Evolutionary conservation across 139 green algal species (phyloP).

Genomic region (Chlorella sp.): DNA sequence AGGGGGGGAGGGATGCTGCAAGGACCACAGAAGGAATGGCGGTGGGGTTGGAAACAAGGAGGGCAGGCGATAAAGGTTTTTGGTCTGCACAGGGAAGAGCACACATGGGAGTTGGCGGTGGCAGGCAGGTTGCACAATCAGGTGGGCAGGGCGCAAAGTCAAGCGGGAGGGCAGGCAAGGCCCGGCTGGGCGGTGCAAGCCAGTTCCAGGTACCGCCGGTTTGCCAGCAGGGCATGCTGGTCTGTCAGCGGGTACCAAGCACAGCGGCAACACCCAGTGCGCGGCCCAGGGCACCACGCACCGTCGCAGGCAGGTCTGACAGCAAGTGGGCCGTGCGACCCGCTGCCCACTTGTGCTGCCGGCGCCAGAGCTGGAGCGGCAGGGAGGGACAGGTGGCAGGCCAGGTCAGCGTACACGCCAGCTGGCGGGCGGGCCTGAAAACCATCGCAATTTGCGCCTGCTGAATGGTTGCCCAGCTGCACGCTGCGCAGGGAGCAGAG

Average conservation of each 20-base stretch:
- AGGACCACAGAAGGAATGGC: neutral
- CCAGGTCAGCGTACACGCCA: too few species aligned
- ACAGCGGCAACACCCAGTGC: neutral
- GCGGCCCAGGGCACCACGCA: neutral
- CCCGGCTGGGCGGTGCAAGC: too few species aligned
- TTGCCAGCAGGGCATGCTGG: too few species aligned
- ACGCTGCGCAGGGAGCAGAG: neutral
- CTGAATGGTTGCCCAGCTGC: neutral
- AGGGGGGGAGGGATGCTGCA: neutral
- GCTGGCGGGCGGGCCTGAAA: too few species aligned
- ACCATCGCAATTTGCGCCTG: too few species aligned
- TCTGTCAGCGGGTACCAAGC: too few species aligned
- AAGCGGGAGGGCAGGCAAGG: too few species aligned
- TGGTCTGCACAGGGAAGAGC: neutral
- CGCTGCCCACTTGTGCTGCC: conserved; percentile 57
- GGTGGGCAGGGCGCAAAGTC: too few species aligned
- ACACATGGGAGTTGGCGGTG: neutral
- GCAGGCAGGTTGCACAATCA: too few species aligned
- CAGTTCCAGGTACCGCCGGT: too few species aligned
- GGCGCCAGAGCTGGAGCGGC: conserved; percentile 40
- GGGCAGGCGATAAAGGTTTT: too few species aligned
- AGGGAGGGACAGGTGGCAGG: neutral
- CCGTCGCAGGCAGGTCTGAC: conserved; percentile 22
- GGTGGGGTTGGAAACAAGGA: neutral
- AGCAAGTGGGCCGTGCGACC: conserved; percentile 47